Evolutionary conservation across 257 asterid genomes (phyloP), one percentile per base, ranked within the genome.

Genomic region (Nicotiana undulata): DNA sequence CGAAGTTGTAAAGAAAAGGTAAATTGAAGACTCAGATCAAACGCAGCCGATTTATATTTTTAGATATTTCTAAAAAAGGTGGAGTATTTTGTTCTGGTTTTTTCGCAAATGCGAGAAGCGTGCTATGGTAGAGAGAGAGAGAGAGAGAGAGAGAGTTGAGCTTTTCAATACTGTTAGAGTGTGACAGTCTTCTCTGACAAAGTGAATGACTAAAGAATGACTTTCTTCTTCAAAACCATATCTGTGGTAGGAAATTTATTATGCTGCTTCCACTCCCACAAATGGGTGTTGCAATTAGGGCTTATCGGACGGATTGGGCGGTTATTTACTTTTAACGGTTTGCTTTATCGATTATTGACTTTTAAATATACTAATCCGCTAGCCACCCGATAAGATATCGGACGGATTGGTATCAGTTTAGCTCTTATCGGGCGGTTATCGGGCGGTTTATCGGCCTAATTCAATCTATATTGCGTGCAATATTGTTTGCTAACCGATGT

Each of bases 151-250:
- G 74, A 0, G 26, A 0, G 8, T 16, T 31, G 75, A 9, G 55
- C 26, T 18, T 66, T 66, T 66, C 74, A 44, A 64, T 64, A 31
- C 0, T 67, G 20, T 37, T n/a, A n/a, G 77, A 70, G 77, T 22
- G 59, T 70, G 77, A 70, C 77, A 70, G 77, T 70, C 37, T 70
- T 70, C 77, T 72, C 78, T 72, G 78, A 72, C 78, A 72, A 51
- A 72, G 78, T 49, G 78, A 49, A 72, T 72, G 34, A 72, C 60
- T 72, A 72, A 46, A 46, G 34, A 56, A 70, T 44, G 40, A 72
- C 61, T 1, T 59, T 63, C 24, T 24, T 46, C 61, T 46, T 46
- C 60, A 24, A 40, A 24, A 72, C 40, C 20, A 22, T 46, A 72
- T 46, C 40, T 72, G 6, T 49, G 9, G 26, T 46, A 44, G 5